A percentile compares a stretch with the other conserved stretches of the same genome.
phyloP scores from a whole-genome alignment of 768 basidiomycete species.

The Ramaria rubella region DNA sequence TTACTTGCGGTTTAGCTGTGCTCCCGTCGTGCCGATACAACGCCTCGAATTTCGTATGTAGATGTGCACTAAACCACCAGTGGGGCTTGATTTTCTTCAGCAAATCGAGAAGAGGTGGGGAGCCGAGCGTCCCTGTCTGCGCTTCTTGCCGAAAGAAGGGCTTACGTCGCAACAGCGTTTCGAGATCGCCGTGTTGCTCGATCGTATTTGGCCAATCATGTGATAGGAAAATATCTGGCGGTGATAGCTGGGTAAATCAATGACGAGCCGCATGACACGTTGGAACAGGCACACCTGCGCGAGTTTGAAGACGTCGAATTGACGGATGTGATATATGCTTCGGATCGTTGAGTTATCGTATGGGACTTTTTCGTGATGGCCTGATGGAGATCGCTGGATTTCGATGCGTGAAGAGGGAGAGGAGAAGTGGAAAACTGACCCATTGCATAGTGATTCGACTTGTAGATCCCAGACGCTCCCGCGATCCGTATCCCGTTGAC shows the following conservation, averaged over 20 bases:
- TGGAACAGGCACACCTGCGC: slow-evolving; percentile 37
- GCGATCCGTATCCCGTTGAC: slow-evolving; percentile 85
- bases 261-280: neutral
- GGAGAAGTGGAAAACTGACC: slow-evolving; percentile 30
- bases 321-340: slow-evolving; percentile 86
- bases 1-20: neutral
- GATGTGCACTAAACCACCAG: slow-evolving; percentile 92
- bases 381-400: slow-evolving; percentile 16
- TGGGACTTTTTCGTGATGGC: slow-evolving; percentile 77
- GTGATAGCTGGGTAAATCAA: slow-evolving; percentile 39
- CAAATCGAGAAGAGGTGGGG: slow-evolving; percentile 78
- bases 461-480: slow-evolving; percentile 91
- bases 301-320: slow-evolving; percentile 74
- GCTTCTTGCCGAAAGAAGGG: slow-evolving; percentile 73
- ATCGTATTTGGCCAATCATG: slow-evolving; percentile 95
- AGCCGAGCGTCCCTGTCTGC: slow-evolving; percentile 63
- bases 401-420: neutral
- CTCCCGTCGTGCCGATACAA: slow-evolving; percentile 22
- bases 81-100: slow-evolving; percentile 63
- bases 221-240: slow-evolving; percentile 76
- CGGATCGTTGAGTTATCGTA: slow-evolving; percentile 67
- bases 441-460: slow-evolving; percentile 60
- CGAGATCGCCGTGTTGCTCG: slow-evolving; percentile 70
- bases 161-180: slow-evolving; percentile 62
- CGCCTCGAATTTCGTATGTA: slow-evolving; percentile 85